Evolutionary conservation across 1,284 basidiomycete genomes (phyloP), one percentile per base, ranked within the genome.

Genomic region (Trichosporon sp.): DNA sequence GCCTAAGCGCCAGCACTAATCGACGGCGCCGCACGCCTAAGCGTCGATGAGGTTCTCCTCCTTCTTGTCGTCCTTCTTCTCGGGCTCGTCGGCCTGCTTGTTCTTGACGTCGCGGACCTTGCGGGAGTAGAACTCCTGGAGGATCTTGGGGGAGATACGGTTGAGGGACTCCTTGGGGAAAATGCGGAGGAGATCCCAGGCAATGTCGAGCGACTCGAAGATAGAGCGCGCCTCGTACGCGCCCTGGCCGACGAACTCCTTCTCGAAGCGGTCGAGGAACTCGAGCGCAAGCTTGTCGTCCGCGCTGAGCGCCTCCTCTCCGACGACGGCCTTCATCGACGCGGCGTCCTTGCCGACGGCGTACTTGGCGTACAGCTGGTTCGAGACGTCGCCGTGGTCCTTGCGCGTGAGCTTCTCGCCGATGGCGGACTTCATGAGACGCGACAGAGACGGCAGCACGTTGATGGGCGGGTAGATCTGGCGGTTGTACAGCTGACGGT

Each of bases 401-500:
- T 95, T 97, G 80, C 97, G 89, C 66, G 97, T 99, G 78, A 98
- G 87, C 84, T 93, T 90, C 84, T 98, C 96, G 73, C 97, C 97
- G 82, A 99, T 98, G 75, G 97, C 97, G 76, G 91, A 93, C 90
- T 99, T 99, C 97, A 99, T 99, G 80, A 99, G 86, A 85, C 97
- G 94, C 77, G 96, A 98, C 76, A 99, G 87, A 71, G 97, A 99
- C 66, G 97, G 97, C 60, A 99, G 87, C 72, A 99, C 97, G 86
- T 99, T 99, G 88, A 99, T 99, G 63, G 97, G 97, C 56, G 97
- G 97, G 86, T 98, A 99, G 83, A 99, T 96, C 85, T 98, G 96
- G 78, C 92, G 87, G 76, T 83, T 83, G 78, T 80, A 70, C 15
- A 82, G 77, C 72, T 84, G 83, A 76, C 96, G 91, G 87, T 99